Percentiles rank a stretch among this genome's conserved stretches.
These are phyloP conservation scores for Cunninghamia lanceolata DNA, from an alignment of 75 land plant genomes.

Conservation along the genomic window DNA sequence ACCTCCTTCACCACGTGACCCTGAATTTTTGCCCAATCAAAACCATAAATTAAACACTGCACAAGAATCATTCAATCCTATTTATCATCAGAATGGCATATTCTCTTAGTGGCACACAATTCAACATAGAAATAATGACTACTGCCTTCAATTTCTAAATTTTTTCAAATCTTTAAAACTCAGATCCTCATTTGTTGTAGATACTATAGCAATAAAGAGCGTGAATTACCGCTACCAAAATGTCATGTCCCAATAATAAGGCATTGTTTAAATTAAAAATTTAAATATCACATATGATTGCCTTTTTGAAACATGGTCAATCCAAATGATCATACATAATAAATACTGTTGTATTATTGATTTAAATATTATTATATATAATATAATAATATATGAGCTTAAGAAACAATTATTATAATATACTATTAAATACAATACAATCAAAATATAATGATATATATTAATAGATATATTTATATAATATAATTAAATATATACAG, in stretches of 20 bases:
- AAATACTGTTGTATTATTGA: too few relatives aligned
- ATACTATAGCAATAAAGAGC: not conserved
- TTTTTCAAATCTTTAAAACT: not conserved
- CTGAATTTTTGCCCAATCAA: constrained; percentile 27
- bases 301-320: too few relatives aligned
- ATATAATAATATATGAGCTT: too few relatives aligned
- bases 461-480: too few relatives aligned
- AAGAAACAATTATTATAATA: too few relatives aligned
- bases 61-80: not conserved
- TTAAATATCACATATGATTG: too few relatives aligned
- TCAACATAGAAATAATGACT: not conserved
- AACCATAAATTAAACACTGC: not conserved
- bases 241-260: not conserved
- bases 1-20: constrained; percentile 99
- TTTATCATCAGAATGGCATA: not conserved
- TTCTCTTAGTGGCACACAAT: not conserved
- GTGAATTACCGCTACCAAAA: not conserved
- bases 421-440: too few relatives aligned
- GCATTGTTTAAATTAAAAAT: too few relatives aligned
- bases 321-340: too few relatives aligned
- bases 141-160: not conserved
- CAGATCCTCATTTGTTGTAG: not conserved
- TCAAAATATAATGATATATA: too few relatives aligned
- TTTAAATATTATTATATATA: too few relatives aligned
- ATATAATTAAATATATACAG: too few relatives aligned